A percentile compares a stretch with the other conserved stretches of the same genome.
Evolutionary conservation across 805 yeast genomes (phyloP).

Genomic region (Yamadazyma olivae): DNA sequence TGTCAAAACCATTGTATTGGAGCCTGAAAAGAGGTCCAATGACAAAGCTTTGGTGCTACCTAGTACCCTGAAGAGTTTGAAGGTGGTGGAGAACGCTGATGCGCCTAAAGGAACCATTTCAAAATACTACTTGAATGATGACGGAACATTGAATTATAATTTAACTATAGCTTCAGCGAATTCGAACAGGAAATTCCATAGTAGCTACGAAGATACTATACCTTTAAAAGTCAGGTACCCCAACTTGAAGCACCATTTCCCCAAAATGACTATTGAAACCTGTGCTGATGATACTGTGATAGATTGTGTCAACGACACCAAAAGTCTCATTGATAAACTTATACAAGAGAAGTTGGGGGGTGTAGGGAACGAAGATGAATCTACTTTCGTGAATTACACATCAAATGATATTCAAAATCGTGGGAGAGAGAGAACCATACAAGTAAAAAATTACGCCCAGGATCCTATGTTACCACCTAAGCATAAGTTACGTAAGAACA

Average conservation of each 20-base stretch:
- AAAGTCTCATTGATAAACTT: slow-evolving; percentile 50
- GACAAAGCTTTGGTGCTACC: slow-evolving; percentile 3
- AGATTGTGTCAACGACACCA: slow-evolving; percentile 53
- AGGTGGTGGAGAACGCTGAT: neutral
- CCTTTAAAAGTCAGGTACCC: slow-evolving; percentile 50
- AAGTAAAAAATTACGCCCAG: slow-evolving; percentile 60
- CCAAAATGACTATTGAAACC: slow-evolving; percentile 34
- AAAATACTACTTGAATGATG: slow-evolving; percentile 22
- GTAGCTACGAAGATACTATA: slow-evolving; percentile 54
- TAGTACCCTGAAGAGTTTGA: neutral
- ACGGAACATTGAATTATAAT: slow-evolving; percentile 26
- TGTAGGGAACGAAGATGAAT: slow-evolving; percentile 26
- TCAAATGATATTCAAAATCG: slow-evolving; percentile 14
- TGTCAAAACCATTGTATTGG: slow-evolving; percentile 8
- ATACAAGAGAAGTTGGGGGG: slow-evolving; percentile 39
- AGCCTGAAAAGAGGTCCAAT: neutral
- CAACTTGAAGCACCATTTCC: slow-evolving; percentile 37
- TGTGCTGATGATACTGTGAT: slow-evolving; percentile 43
- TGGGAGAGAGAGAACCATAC: slow-evolving; percentile 44
- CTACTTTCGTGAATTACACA: slow-evolving; percentile 31
- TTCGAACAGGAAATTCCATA: slow-evolving; percentile 31
- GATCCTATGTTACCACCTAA: slow-evolving; percentile 90
- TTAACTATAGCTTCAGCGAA: slow-evolving; percentile 17
- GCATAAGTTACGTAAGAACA: slow-evolving; percentile 68
- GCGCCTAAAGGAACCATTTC: slow-evolving; percentile 7